These are phyloP conservation scores for Colletotrichum paranaense DNA, from an alignment of 2,329 filamentous ascomycete genomes.

Conservation along the genomic window DNA sequence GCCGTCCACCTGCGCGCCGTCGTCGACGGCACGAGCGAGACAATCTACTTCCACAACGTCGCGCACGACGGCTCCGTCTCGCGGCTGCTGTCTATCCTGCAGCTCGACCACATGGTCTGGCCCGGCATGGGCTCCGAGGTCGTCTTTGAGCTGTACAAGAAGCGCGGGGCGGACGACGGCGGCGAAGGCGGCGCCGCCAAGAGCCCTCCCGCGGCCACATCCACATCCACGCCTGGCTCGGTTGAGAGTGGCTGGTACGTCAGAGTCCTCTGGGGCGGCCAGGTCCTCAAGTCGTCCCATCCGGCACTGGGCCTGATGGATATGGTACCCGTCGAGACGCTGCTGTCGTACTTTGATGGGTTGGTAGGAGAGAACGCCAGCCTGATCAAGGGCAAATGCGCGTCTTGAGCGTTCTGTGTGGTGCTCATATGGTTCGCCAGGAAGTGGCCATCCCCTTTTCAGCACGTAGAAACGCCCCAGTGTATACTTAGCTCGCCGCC, in stretches of 20 bases:
- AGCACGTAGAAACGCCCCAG: neutral
- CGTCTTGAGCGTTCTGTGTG: slow-evolving; percentile 34
- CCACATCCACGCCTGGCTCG: slow-evolving; percentile 15
- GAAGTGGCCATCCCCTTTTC: neutral
- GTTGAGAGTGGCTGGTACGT: slow-evolving; percentile 58
- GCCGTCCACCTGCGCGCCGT: slow-evolving; percentile 71
- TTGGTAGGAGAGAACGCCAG: slow-evolving; percentile 68
- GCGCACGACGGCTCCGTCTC: slow-evolving; percentile 83
- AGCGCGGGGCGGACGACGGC: neutral
- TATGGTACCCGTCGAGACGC: slow-evolving; percentile 74
- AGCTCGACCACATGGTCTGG: slow-evolving; percentile 83
- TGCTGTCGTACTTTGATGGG: slow-evolving; percentile 78
- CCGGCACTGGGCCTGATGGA: slow-evolving; percentile 76
- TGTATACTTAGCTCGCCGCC: slow-evolving; percentile 4
- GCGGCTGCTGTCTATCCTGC: slow-evolving; percentile 74
- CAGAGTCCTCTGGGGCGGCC: slow-evolving; percentile 78
- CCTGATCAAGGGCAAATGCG: slow-evolving; percentile 52
- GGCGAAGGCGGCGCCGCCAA: neutral
- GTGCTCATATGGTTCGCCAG: slow-evolving; percentile 25
- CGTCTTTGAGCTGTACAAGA: slow-evolving; percentile 77
- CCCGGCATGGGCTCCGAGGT: slow-evolving; percentile 85
- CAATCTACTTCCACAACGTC: slow-evolving; percentile 78
- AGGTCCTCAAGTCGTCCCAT: slow-evolving; percentile 74
- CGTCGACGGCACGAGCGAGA: slow-evolving; percentile 50
- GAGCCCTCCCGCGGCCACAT: slow-evolving; percentile 19